These are phyloP conservation scores for Metarhizium guizhouense DNA, from an alignment of 2,329 filamentous ascomycete genomes.

Conservation along the genomic window DNA sequence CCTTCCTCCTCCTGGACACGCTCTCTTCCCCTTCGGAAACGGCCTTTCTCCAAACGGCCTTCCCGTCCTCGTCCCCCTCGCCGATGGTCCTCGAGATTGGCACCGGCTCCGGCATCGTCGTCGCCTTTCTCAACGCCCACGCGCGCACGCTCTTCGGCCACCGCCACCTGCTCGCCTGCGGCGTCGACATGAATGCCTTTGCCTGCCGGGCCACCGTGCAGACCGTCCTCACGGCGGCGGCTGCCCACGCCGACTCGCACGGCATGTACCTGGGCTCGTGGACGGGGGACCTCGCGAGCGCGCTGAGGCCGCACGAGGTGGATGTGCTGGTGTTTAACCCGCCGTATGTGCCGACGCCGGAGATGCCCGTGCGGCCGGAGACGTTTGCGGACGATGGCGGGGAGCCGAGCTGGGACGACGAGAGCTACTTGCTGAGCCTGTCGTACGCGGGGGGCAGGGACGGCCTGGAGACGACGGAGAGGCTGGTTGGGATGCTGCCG, in stretches of 20 bases:
- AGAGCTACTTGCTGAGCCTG: constrained; percentile 74
- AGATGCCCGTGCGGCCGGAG: constrained; percentile 49
- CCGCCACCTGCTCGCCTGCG: constrained; percentile 59
- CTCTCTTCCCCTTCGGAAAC: constrained; percentile 64
- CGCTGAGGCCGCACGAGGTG: constrained; percentile 48
- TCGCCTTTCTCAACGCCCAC: constrained; percentile 78
- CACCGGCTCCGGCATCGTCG: constrained; percentile 86
- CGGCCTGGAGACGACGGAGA: constrained; percentile 89
- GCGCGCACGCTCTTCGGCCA: constrained; percentile 63
- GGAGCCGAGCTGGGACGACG: constrained; percentile 55
- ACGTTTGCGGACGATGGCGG: constrained; percentile 14
- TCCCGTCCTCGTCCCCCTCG: constrained; percentile 31
- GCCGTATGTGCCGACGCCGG: constrained; percentile 84
- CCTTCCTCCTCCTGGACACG: constrained; percentile 86
- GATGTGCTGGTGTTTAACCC: constrained; percentile 95
- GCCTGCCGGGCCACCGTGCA: constrained; percentile 68
- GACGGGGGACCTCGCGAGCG: constrained; percentile 59
- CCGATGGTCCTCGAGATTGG: constrained; percentile 78
- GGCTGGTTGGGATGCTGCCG: constrained; percentile 64
- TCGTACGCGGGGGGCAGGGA: constrained; percentile 84
- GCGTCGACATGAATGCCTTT: constrained; percentile 76
- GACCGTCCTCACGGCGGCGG: constrained; percentile 50
- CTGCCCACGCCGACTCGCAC: constrained; percentile 24
- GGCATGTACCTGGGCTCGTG: constrained; percentile 55
- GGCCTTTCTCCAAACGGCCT: constrained; percentile 57